These are phyloP conservation scores for Nemania bipapillata DNA, from an alignment of 2,329 filamentous ascomycete genomes.

Conservation along the genomic window DNA sequence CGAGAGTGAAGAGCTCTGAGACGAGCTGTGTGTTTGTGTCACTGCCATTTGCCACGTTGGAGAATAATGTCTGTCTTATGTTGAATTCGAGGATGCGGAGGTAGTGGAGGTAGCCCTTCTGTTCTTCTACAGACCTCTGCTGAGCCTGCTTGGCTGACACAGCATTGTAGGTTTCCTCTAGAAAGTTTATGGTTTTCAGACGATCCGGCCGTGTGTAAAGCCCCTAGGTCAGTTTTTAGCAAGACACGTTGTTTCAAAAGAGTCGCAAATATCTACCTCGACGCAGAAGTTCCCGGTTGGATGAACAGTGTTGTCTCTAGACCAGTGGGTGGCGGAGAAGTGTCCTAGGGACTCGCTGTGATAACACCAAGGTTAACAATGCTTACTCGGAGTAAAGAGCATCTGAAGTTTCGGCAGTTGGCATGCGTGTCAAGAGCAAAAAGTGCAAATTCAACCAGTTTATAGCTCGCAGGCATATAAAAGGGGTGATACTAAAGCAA, in stretches of 20 bases:
- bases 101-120: conserved; percentile 1
- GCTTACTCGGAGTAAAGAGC: no score
- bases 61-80: no score
- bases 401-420: no score
- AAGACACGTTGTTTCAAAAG: neutral
- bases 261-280: neutral
- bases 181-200: conserved; percentile 1
- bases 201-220: conserved; percentile 1
- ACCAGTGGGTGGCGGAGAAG: conserved; percentile 8
- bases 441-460: no score
- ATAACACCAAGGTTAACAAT: no score
- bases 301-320: neutral
- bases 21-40: neutral
- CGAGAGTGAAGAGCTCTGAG: conserved; percentile 46
- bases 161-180: conserved; percentile 11
- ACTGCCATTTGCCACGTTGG: no score
- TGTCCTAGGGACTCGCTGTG: conserved; percentile 9
- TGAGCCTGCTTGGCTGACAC: neutral
- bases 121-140: neutral
- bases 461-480: no score
- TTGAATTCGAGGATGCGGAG: conserved; percentile 20
- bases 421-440: no score
- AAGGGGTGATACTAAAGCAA: no score
- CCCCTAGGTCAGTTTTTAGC: conserved; percentile 5
- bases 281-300: conserved; percentile 8